Evolutionary conservation across 202 grass and related monocot species (phyloP), one percentile per base, ranked within the genome.

Genomic region (Panicum hallii): DNA sequence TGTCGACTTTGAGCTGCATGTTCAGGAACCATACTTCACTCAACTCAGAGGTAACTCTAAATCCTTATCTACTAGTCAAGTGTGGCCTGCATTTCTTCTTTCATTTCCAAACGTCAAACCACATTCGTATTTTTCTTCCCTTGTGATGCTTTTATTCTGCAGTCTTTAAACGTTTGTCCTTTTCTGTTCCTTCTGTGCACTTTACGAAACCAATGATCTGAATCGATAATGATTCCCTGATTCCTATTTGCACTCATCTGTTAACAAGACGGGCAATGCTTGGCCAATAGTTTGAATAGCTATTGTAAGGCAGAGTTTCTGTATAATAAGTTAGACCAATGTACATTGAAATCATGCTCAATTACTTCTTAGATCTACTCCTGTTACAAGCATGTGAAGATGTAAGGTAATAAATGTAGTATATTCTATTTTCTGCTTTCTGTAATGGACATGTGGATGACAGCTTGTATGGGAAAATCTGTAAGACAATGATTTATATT

Each of bases 21-120:
- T 98, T 82, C 93, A 93, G 88, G 93, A 98, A 77, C 95, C 95
- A 62, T 98, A 89, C 86, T 98, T 95, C 84, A 93, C 89, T 80
- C 93, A 94, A 58, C 86, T 98, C 72, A 87, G 48, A 87, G 95
- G 95, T 95, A 88, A 57, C 22, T 56, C 32, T 38, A 20, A 78
- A 64, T 78, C 32, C 32, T 63, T 40, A 44, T 62, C 72, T 54
- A 45, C 54, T 82, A 11, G 34, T 49, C 82, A 13, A 64, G 10
- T 64, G 72, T 68, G 32, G 11, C 41, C 34, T 63, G 30, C 10
- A 70, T 67, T 15, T 30, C 10, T 83, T 71, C 4, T 74, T 52
- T 73, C 58, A 60, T 40, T 26, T 85, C 17, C 36, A 46, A 57
- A 81, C 54, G 38, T 80, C 65, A 54, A 80, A 82, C 77, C 65